Evolutionary conservation across 192 early-diverging fungal species (phyloP).

Genomic region (Mortierella claussenii): DNA sequence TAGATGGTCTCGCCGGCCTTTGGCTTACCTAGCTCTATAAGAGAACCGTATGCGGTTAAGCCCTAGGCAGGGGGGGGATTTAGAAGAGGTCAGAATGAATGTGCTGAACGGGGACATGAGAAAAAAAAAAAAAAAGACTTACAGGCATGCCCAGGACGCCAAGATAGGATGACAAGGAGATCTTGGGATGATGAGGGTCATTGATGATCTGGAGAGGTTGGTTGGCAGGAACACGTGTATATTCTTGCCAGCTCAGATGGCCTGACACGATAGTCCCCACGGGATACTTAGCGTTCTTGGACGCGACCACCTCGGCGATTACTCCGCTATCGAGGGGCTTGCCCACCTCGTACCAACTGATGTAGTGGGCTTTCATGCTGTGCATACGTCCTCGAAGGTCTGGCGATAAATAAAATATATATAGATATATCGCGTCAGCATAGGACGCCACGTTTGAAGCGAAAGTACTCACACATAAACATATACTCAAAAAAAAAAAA

Average conservation of each 20-base stretch:
- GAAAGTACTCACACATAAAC: too few species aligned
- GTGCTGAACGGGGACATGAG: too few species aligned
- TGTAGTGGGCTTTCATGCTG: constrained; percentile 51
- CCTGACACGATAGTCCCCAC: constrained; percentile 75
- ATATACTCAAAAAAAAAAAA: background rate
- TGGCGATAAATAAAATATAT: too few species aligned
- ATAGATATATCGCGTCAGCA: too few species aligned
- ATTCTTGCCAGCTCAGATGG: constrained; percentile 69
- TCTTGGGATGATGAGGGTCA: constrained; percentile 42
- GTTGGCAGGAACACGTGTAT: constrained; percentile 56
- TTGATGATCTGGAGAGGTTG: constrained; percentile 44
- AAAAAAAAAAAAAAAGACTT: constrained; percentile 3
- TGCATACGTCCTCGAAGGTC: constrained; percentile 66
- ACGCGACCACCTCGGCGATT: constrained; percentile 65
- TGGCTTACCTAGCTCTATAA: constrained; percentile 73
- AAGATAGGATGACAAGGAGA: constrained; percentile 68
- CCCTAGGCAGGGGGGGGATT: too few species aligned
- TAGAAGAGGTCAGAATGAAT: too few species aligned
- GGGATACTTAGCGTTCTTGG: constrained; percentile 66
- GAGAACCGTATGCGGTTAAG: constrained; percentile 42
- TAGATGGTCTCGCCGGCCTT: constrained; percentile 87
- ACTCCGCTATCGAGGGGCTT: constrained; percentile 76
- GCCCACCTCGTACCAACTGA: constrained; percentile 64
- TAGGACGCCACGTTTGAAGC: too few species aligned
- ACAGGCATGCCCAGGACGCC: constrained; percentile 84